Conservation (phyloP, 352 stramenopile species). For the Discostella stelligera region DNA sequence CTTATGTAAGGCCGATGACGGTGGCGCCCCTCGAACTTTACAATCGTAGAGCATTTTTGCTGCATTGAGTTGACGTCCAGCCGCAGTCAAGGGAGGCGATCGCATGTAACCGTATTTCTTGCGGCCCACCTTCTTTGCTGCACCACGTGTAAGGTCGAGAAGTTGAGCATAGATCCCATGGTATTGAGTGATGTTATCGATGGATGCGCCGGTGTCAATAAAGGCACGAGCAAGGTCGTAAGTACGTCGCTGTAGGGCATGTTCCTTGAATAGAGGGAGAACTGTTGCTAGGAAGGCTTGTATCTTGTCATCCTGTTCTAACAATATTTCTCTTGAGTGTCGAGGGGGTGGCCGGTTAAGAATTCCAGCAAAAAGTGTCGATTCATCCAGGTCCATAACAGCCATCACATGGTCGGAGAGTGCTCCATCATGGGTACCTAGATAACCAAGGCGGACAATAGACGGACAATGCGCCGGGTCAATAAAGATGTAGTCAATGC, state of each 20-base stretch:
- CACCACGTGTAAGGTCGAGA: neutral
- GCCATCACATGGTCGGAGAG: conserved; percentile 11
- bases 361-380: neutral
- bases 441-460: neutral
- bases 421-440: conserved; percentile 12
- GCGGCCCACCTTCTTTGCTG: neutral
- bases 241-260: neutral
- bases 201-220: neutral
- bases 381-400: conserved; percentile 6
- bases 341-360: conserved; percentile 4
- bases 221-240: neutral
- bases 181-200: conserved; percentile 5
- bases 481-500: conserved; percentile 15
- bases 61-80: neutral
- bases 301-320: conserved; percentile 13
- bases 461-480: neutral
- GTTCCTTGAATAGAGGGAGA: neutral
- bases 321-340: conserved; percentile 4
- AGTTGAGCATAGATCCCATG: conserved; percentile 1
- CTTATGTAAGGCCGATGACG: neutral
- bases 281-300: neutral
- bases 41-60: conserved; percentile 9
- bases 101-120: conserved; percentile 27
- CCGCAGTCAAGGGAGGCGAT: neutral
- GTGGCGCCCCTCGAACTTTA: neutral